Evolutionary conservation across 208 protist genomes (phyloP).

Genomic region (Novymonas esmeraldas): DNA sequence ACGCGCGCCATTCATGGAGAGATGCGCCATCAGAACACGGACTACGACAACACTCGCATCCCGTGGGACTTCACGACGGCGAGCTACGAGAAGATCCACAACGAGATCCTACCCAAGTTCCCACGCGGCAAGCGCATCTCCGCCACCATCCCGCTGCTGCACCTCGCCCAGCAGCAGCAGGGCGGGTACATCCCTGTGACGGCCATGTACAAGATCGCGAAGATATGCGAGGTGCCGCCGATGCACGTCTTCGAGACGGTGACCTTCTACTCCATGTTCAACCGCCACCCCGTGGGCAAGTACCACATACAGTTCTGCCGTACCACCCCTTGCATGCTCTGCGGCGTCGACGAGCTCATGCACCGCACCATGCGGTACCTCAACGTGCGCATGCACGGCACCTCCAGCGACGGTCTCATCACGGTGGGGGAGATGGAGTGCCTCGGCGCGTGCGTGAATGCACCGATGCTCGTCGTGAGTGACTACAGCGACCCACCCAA

Average conservation of each 20-base stretch:
- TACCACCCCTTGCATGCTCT: conserved; percentile 94
- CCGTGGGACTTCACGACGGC: conserved; percentile 93
- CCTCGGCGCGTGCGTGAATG: conserved; percentile 94
- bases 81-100: conserved; percentile 89
- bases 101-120: conserved; percentile 93
- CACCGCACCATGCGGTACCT: conserved; percentile 81
- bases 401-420: conserved; percentile 86
- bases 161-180: conserved; percentile 92
- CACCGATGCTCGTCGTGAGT: conserved; percentile 93
- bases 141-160: conserved; percentile 89
- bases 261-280: conserved; percentile 96
- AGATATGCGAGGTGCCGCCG: conserved; percentile 91
- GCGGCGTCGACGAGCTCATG: conserved; percentile 88
- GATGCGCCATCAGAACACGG: conserved; percentile 88
- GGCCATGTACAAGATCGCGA: conserved; percentile 95
- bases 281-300: conserved; percentile 93
- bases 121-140: conserved; percentile 77
- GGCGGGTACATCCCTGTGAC: conserved; percentile 93
- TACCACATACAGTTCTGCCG: conserved; percentile 95
- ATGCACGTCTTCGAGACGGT: conserved; percentile 94
- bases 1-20: conserved; percentile 72
- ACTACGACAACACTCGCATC: conserved; percentile 90
- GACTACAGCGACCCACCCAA: conserved; percentile 92
- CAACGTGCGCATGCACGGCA: conserved; percentile 85
- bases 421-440: conserved; percentile 95